Percentiles rank a stretch among this genome's conserved stretches.
These are phyloP conservation scores for Stylosanthes scabra DNA, from an alignment of 331 rosid species.

Conservation along the genomic window DNA sequence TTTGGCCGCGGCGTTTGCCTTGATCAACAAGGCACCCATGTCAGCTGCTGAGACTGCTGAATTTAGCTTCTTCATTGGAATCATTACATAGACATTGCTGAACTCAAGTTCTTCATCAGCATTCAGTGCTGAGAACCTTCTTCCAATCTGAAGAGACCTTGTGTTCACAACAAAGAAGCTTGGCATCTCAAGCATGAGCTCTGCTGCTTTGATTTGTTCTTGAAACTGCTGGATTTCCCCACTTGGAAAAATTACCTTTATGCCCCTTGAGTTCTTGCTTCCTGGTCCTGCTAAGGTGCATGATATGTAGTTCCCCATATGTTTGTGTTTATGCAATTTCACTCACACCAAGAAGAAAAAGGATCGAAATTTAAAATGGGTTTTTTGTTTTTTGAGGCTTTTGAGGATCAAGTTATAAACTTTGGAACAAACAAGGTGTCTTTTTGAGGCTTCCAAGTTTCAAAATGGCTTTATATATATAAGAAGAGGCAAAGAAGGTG, in stretches of 20 bases:
- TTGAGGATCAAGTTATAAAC: too few relatives aligned
- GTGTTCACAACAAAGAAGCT: constrained; percentile 74
- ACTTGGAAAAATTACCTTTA: constrained; percentile 70
- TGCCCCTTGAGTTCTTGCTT: constrained; percentile 41
- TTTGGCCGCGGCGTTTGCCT: constrained; percentile 47
- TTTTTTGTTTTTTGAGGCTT: neutral
- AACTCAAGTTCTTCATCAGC: constrained; percentile 83
- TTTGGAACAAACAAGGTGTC: too few relatives aligned
- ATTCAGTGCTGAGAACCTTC: constrained; percentile 62
- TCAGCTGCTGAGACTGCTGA: constrained; percentile 62
- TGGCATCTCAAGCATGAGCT: constrained; percentile 84
- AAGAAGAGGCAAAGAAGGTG: constrained; percentile 27
- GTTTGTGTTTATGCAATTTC: too few relatives aligned
- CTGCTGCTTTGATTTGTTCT: constrained; percentile 61
- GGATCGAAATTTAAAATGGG: neutral
- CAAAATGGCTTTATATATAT: neutral
- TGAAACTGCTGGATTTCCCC: constrained; percentile 56
- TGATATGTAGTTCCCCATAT: constrained; percentile 71
- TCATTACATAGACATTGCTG: constrained; percentile 60
- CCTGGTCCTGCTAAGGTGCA: constrained; percentile 59
- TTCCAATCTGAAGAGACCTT: constrained; percentile 53
- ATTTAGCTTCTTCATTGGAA: constrained; percentile 77
- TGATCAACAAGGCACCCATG: constrained; percentile 63
- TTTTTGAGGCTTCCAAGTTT: constrained; percentile 6
- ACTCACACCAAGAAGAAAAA: neutral